Conservation (phyloP, 1,284 basidiomycete genomes). For the Puccinia polysora region DNA sequence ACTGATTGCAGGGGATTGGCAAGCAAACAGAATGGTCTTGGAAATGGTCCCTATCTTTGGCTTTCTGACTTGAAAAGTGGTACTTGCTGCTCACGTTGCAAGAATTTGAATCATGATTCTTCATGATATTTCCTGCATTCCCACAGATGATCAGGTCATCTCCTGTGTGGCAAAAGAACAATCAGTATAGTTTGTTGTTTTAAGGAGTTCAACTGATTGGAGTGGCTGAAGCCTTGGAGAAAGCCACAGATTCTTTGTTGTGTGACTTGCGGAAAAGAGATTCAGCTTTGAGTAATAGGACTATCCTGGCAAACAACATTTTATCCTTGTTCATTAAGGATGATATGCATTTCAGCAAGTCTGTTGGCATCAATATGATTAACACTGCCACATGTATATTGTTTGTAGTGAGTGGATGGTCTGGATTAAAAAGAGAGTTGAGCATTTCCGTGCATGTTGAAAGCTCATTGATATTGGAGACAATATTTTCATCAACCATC, state of each 20-base stretch:
- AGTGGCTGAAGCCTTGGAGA: no score
- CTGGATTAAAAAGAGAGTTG: neutral
- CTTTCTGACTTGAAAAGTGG: neutral
- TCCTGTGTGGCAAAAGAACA: no score
- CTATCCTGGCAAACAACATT: neutral
- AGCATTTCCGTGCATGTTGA: neutral
- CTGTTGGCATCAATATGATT: neutral
- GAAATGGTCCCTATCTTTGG: no score
- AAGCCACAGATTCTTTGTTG: neutral
- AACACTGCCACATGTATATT: neutral
- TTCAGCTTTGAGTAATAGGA: neutral
- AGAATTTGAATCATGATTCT: no score
- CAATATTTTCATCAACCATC: neutral
- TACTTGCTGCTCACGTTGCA: no score
- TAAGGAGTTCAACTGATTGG: no score
- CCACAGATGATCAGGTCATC: no score
- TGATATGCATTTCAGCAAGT: neutral
- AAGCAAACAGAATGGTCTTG: no score
- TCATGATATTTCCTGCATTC: no score
- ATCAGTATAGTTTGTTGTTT: no score
- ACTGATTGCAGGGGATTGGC: no score
- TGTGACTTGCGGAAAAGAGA: neutral
- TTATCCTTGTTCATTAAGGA: neutral
- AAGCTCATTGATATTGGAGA: neutral
- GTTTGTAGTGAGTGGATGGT: neutral